Evolutionary conservation across 495 filamentous ascomycete species (phyloP), one percentile per base, ranked within the genome.

Genomic region (Chaetomium fimeti): DNA sequence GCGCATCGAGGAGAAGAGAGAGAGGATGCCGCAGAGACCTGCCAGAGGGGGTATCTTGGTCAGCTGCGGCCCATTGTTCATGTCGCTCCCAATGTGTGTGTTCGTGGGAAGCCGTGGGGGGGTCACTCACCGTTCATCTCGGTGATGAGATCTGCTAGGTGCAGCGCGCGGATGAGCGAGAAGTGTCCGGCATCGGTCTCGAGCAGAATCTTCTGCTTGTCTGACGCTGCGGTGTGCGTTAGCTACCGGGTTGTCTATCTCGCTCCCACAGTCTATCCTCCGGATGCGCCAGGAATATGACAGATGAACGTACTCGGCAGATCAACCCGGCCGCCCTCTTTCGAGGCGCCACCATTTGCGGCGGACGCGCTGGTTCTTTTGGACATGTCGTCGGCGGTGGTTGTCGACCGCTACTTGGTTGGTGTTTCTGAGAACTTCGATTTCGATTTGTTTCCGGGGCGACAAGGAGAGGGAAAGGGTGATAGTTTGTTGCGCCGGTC

Each of bases 61-160:
- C 29, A 52, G 25, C 28, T 20, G 18, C 6, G 16, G 5, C 24
- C 5, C 40, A 13, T 36, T 18, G 18, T 55, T 36, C 52, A 15
- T 29, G 48, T 5, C 12, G 8, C 32, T 36, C 12, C 32, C 32
- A 36, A 36, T 36, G 8, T 36, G 32, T 36, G 6, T 36, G n/a
- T n/a, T n/a, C n/a, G 8, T 36, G 8, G 8, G 12, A 36, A 11
- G 8, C 8, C 12, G 5, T 5, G 32, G 32, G 22, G 28, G 18
- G 55, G 24, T n/a, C 20, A 43, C 70, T 40, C 82, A 96, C 93
- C 92, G 76, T 98, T 98, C 51, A 98, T 77, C 72, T 95, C 92
- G 28, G 94, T 98, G 69, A 98, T 96, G 48, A 95, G 80, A 78
- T 98, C 94, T 20, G 94, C 94, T 63, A 98, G 85, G 73, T 98